phyloP scores from a whole-genome alignment of 306 rosid genomes.

The Boehmeria nivea region DNA sequence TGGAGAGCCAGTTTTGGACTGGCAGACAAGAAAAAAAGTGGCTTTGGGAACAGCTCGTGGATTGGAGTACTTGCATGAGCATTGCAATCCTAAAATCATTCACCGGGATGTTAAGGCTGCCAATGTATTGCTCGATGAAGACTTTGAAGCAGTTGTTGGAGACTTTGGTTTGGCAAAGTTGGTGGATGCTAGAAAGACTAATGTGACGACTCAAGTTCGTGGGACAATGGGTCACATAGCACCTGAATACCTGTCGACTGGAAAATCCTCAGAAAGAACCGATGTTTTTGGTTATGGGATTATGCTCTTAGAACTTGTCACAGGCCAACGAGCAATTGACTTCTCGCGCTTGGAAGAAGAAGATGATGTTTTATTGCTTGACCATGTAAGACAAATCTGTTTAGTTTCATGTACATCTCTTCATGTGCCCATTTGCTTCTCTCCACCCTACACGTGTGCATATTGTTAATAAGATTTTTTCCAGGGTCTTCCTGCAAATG shows the following conservation, averaged over 20 bases:
- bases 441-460: too few relatives aligned
- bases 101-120: slow-evolving; percentile 99
- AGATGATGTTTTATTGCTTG: slow-evolving; percentile 87
- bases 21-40: slow-evolving; percentile 88
- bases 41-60: slow-evolving; percentile 98
- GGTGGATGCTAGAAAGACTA: slow-evolving; percentile 90
- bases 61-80: slow-evolving; percentile 91
- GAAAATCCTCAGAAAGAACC: slow-evolving; percentile 96
- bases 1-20: slow-evolving; percentile 54
- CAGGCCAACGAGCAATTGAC: slow-evolving; percentile 96
- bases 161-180: slow-evolving; percentile 98
- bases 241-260: slow-evolving; percentile 96
- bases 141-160: slow-evolving; percentile 97
- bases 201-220: slow-evolving; percentile 96
- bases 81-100: slow-evolving; percentile 97
- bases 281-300: slow-evolving; percentile 98
- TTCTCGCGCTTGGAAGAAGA: slow-evolving; percentile 97
- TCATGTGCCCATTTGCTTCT: too few relatives aligned
- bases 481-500: too few relatives aligned
- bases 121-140: slow-evolving; percentile 90
- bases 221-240: slow-evolving; percentile 99
- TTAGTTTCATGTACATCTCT: neutral
- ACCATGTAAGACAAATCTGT: slow-evolving; percentile 60
- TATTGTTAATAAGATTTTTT: too few relatives aligned
- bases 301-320: slow-evolving; percentile 92